Conservation (phyloP, 139 green algal species). For the Limnomonas spitsbergensis region DNA sequence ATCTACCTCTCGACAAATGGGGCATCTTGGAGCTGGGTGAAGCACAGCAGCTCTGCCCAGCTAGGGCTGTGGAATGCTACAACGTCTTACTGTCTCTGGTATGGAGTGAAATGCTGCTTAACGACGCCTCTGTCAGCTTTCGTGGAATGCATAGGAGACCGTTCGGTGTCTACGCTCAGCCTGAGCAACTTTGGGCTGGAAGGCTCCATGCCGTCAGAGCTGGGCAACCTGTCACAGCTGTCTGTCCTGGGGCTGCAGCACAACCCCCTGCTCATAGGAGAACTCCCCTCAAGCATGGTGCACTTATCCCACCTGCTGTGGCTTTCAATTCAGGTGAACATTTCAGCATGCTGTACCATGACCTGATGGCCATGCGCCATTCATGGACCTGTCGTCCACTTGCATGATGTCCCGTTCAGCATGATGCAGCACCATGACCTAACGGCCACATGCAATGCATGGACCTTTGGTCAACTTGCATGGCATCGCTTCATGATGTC, state of each 20-base stretch:
- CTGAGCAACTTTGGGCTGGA: constrained; percentile 26
- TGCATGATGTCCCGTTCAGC: too few relatives aligned
- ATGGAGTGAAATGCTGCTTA: constrained; percentile 33
- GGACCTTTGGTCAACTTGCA: too few relatives aligned
- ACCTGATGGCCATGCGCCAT: too few relatives aligned
- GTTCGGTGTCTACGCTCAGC: constrained; percentile 23
- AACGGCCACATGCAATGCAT: too few relatives aligned
- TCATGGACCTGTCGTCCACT: too few relatives aligned
- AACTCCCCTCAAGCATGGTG: constrained; percentile 4
- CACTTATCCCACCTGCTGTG: constrained; percentile 23
- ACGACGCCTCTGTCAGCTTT: constrained; percentile 19
- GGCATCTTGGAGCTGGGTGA: constrained; percentile 7
- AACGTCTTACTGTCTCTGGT: constrained; percentile 29
- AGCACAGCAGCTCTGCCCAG: neutral
- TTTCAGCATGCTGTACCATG: too few relatives aligned
- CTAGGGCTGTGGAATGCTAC: neutral
- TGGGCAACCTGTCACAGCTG: constrained; percentile 21
- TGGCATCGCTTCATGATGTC: too few relatives aligned
- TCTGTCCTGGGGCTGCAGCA: constrained; percentile 19
- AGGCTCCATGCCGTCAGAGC: constrained; percentile 20
- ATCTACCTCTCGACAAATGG: constrained; percentile 23
- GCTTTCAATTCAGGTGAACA: constrained; percentile 38
- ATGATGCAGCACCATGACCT: too few relatives aligned
- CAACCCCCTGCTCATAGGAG: constrained; percentile 25
- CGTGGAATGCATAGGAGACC: constrained; percentile 6